Evolutionary conservation across 176 grass and related monocot species (phyloP), one percentile per base, ranked within the genome.

Genomic region (Eremochloa ophiuroides): DNA sequence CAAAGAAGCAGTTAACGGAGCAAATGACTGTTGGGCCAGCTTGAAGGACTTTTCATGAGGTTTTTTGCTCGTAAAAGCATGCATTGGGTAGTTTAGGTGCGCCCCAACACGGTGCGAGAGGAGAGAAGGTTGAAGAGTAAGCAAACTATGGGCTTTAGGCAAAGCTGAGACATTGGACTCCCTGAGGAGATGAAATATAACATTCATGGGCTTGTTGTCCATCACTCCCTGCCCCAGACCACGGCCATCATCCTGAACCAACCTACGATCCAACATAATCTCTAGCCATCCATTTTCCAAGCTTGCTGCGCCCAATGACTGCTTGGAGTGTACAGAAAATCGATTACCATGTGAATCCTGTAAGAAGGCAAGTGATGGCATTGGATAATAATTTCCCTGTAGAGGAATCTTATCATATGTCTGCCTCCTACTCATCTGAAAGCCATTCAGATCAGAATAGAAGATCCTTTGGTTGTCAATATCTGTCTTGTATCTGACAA

Each of bases 341-440:
- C 96, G 86, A 75, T 85, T 89, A 69, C 96, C 96, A 62, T 71
- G 86, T 56, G 84, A 85, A 90, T 91, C 96, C 71, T 98, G 96
- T 58, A 98, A 84, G 82, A 98, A 98, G 27, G 88, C 86, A 78
- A 98, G 84, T 73, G 96, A 98, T 53, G 96, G 96, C 93, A 98
- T 91, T 43, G 96, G 92, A 69, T 98, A 98, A 44, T 95, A 98
- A 84, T 98, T 98, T 66, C 96, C 96, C 84, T 98, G 96, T 77
- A 95, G 90, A 63, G 96, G 96, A 53, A 98, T 95, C 78, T 98
- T 95, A 84, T 91, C 90, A 47, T 95, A 98, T 29, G 82, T 95
- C 82, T 98, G 86, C 78, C 96, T 95, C 79, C 93, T 81, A 51
- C 90, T 98, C 88, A 90, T 98, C 87, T 98, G 96, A 90, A 98